Conservation (phyloP, 495 filamentous ascomycete genomes). For the Lentithecium fluviatile region DNA sequence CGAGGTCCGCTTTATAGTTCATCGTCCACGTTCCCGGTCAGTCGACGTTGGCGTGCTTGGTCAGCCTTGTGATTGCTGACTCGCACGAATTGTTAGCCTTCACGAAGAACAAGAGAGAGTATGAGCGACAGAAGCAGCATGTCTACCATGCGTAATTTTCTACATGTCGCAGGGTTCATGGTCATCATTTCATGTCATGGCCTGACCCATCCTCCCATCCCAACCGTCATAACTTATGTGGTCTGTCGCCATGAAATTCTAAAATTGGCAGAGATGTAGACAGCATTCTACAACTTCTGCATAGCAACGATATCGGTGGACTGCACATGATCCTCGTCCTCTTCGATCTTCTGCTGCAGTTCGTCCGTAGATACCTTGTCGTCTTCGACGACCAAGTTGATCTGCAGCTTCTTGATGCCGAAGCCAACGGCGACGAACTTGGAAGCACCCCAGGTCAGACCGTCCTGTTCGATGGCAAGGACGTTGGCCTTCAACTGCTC, state of each 20-base stretch:
- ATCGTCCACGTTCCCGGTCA: too few relatives aligned
- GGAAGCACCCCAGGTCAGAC: conserved; percentile 92
- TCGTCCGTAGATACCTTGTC: conserved; percentile 90
- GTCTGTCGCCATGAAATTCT: conserved; percentile 12
- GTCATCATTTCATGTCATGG: too few relatives aligned
- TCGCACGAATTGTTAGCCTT: too few relatives aligned
- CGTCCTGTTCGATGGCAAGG: conserved; percentile 84
- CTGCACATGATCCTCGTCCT: conserved; percentile 95
- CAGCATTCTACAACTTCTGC: conserved; percentile 73
- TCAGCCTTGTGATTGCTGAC: too few relatives aligned
- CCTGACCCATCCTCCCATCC: too few relatives aligned
- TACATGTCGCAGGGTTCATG: too few relatives aligned
- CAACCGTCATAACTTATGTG: conserved; percentile 19
- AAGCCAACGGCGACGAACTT: conserved; percentile 87
- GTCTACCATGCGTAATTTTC: too few relatives aligned
- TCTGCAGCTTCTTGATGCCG: conserved; percentile 99
- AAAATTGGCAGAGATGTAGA: conserved; percentile 7
- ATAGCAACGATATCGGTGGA: conserved; percentile 90
- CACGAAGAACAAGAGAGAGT: too few relatives aligned
- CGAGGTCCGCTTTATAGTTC: too few relatives aligned
- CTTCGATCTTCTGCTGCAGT: conserved; percentile 81
- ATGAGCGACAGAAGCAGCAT: too few relatives aligned
- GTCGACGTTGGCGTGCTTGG: too few relatives aligned
- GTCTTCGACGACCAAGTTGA: conserved; percentile 96
- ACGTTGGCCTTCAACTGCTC: conserved; percentile 75